A percentile compares a stretch with the other conserved stretches of the same genome.
Evolutionary conservation across 495 filamentous ascomycete species (phyloP).

Genomic region (Aspergillus egyptiacus): DNA sequence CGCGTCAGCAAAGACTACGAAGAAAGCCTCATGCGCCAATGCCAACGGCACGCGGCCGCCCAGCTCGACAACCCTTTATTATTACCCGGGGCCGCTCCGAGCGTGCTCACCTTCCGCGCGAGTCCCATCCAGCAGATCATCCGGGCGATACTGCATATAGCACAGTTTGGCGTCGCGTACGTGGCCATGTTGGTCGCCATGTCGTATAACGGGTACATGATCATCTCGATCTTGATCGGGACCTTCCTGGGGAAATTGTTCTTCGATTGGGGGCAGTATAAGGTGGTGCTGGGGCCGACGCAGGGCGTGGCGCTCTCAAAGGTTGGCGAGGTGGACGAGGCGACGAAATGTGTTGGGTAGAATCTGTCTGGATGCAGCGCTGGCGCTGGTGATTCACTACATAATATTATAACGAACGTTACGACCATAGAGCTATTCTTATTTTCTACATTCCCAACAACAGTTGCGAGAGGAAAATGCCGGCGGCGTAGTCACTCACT

Average conservation of each 20-base stretch:
- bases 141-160: conserved; percentile 52
- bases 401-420: too few species aligned
- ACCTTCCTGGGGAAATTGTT: conserved; percentile 51
- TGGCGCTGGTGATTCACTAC: too few species aligned
- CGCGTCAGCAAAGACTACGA: conserved; percentile 54
- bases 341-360: conserved; percentile 26
- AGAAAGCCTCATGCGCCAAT: conserved; percentile 42
- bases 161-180: conserved; percentile 60
- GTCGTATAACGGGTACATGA: conserved; percentile 57
- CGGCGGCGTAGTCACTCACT: too few species aligned
- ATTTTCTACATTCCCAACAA: too few species aligned
- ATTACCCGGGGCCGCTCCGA: conserved; percentile 14
- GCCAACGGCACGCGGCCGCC: conserved; percentile 25
- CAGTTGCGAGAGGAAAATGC: too few species aligned
- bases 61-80: conserved; percentile 14
- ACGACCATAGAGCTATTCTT: too few species aligned
- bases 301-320: background rate
- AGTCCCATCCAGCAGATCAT: conserved; percentile 50
- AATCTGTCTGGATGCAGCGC: background rate
- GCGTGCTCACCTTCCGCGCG: conserved; percentile 35
- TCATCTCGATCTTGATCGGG: conserved; percentile 56
- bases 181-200: conserved; percentile 59
- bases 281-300: conserved; percentile 18
- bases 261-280: conserved; percentile 45
- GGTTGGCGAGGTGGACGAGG: conserved; percentile 9